Conservation (phyloP, 768 basidiomycete species). For the Kwoniella pini region DNA sequence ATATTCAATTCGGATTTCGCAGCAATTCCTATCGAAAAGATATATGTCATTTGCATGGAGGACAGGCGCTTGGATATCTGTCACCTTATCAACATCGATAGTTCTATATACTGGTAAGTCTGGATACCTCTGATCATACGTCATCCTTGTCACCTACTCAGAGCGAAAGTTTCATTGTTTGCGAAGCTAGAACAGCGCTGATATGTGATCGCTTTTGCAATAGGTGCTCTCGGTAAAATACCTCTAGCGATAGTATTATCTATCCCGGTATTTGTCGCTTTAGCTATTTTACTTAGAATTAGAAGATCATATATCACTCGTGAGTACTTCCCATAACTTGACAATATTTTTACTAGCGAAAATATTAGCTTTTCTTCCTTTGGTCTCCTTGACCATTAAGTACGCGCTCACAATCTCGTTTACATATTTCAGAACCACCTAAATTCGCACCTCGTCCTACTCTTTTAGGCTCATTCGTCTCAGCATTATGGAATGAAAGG, state of each 20-base stretch:
- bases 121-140: background rate
- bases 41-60: slow-evolving; percentile 25
- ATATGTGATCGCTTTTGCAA: no score
- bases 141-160: no score
- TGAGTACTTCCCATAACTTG: slow-evolving; percentile 22
- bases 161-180: no score
- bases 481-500: slow-evolving; percentile 40
- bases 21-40: slow-evolving; percentile 32
- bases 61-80: slow-evolving; percentile 19
- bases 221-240: slow-evolving; percentile 15
- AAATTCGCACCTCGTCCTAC: slow-evolving; percentile 13
- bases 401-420: no score
- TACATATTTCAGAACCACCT: slow-evolving; percentile 23
- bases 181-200: no score
- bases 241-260: slow-evolving; percentile 10
- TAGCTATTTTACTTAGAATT: slow-evolving; percentile 29
- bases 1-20: no score
- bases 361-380: no score
- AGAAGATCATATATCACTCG: slow-evolving; percentile 27
- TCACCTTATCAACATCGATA: slow-evolving; percentile 11
- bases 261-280: slow-evolving; percentile 13
- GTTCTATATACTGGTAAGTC: slow-evolving; percentile 19
- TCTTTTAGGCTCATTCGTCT: slow-evolving; percentile 11
- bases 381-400: no score
- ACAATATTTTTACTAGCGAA: no score